phyloP scores from a whole-genome alignment of 768 basidiomycete genomes.

The Pisolithus sp. region DNA sequence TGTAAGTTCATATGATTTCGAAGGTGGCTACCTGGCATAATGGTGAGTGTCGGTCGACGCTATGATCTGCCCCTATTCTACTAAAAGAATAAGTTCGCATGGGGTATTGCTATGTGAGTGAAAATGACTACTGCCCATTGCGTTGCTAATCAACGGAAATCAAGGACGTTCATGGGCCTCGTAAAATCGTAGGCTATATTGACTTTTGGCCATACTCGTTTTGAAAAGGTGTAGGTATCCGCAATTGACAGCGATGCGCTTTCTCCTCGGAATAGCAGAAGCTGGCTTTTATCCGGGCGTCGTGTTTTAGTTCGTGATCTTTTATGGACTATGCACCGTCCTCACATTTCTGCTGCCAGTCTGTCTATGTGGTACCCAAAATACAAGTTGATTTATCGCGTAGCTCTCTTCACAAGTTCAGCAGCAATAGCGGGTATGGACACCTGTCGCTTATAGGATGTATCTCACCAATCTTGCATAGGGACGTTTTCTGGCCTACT shows the following conservation, averaged over 20 bases:
- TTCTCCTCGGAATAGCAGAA: slow-evolving; percentile 55
- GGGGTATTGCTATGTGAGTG: slow-evolving; percentile 55
- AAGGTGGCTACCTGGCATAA: slow-evolving; percentile 59
- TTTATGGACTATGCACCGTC: slow-evolving; percentile 6
- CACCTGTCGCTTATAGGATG: background rate
- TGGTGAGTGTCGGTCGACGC: slow-evolving; percentile 29
- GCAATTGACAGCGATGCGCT: slow-evolving; percentile 48
- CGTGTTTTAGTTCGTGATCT: slow-evolving; percentile 48
- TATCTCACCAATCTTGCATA: background rate
- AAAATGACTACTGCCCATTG: background rate
- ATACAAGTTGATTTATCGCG: slow-evolving; percentile 45
- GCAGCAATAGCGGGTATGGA: slow-evolving; percentile 45
- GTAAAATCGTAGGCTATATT: slow-evolving; percentile 44
- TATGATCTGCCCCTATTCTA: background rate
- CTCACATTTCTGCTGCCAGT: slow-evolving; percentile 19
- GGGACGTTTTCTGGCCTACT: slow-evolving; percentile 49
- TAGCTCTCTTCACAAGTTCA: slow-evolving; percentile 55
- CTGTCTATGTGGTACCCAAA: slow-evolving; percentile 60
- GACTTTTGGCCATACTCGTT: background rate
- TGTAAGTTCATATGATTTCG: background rate
- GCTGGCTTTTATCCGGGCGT: slow-evolving; percentile 66
- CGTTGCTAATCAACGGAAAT: background rate
- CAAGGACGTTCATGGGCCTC: slow-evolving; percentile 57
- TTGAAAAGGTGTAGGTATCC: slow-evolving; percentile 38
- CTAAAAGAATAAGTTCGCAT: slow-evolving; percentile 36